Base-by-base conservation (phyloP, 805 yeast species). In the Wickerhamomyces rabaulensis region DNA sequence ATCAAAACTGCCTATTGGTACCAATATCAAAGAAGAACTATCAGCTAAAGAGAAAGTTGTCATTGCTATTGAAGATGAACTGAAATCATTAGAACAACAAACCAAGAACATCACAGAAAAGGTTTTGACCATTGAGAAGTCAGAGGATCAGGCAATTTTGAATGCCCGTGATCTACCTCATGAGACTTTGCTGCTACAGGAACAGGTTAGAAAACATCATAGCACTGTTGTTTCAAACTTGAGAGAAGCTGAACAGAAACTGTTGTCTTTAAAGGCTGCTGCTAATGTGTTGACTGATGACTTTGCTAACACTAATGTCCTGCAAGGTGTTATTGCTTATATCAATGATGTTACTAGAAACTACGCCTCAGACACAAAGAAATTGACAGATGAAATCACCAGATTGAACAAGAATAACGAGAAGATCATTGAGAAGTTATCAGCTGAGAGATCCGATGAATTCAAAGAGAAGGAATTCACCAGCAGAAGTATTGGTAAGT, bases 401-500 rank as follows among this genome's bases (percentile, higher is more conserved):
- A 48, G 50, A 26, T 20, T 60, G 47, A 58, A 57, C 37, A 38
- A 41, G 7, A 52, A 50, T 23, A 56, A 60, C 22, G 49, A 48
- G 21, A 45, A 53, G 42, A 53, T 58, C 8, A 9, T 58, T 15
- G 37, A 45, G 9, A 48, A 45, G 15, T 31, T 56, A 17, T 40
- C 44, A n/a, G 20, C 39, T 3, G 44, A 39, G 2, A 45, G 47
- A 39, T 19, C 31, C 2, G 26, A 40, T n/a, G 17, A 38, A 3
- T 48, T 51, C 37, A 39, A 40, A 8, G 39, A 46, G n/a, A 35
- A 19, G 4, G 31, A 40, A 4, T 38, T 46, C 27, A 39, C 36
- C 26, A 40, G 49, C 35, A 57, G 52, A 42, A 47, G 55, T 16
- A 41, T 37, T 1, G 40, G 55, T 1, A 48, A 55, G 44, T 22